Conservation (phyloP, 345 rosid species). For the Eucalyptus marginata region DNA sequence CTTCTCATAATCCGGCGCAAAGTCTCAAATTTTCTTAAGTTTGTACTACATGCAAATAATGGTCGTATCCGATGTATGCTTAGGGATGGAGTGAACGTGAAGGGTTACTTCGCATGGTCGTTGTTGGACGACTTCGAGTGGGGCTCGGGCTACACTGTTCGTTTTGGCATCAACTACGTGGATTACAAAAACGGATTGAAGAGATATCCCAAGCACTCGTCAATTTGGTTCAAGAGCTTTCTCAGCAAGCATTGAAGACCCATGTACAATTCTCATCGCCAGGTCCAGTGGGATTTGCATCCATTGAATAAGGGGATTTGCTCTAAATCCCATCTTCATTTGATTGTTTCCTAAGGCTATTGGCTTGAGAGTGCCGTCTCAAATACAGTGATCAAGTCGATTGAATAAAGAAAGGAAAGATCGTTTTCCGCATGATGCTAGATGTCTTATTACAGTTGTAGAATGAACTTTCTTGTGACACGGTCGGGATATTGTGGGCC, state of each 20-base stretch:
- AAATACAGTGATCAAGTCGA: neutral
- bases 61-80: accelerated
- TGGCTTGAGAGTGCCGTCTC: neutral
- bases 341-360: neutral
- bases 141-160: constrained; percentile 35
- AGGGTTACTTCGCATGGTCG: constrained; percentile 48
- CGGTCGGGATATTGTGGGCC: neutral
- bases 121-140: constrained; percentile 59
- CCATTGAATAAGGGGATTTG: neutral
- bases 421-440: neutral
- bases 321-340: neutral
- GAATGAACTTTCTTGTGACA: neutral
- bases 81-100: constrained; percentile 46
- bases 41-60: neutral
- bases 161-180: constrained; percentile 41
- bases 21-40: neutral
- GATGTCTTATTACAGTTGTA: neutral
- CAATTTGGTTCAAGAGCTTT: constrained; percentile 48
- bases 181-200: constrained; percentile 38
- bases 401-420: neutral
- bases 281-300: neutral
- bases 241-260: neutral
- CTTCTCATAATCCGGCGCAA: neutral
- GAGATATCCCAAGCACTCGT: constrained; percentile 43
- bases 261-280: neutral